phyloP scores from a whole-genome alignment of 2,329 filamentous ascomycete genomes.

The Penicillium italicum region DNA sequence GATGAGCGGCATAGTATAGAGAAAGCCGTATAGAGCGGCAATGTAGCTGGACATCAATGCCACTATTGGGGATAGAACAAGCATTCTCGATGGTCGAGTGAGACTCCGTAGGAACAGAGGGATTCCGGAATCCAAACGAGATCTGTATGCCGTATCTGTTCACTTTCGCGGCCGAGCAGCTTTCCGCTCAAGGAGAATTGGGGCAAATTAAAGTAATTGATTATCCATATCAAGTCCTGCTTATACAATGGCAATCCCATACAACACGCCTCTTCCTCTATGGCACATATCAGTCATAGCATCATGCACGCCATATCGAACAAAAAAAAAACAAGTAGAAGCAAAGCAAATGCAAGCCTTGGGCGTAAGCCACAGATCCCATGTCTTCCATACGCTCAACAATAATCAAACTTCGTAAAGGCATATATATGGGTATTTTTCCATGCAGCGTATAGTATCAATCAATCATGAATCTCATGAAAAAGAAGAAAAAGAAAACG shows the following conservation, averaged over 20 bases:
- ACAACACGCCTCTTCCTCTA: background rate
- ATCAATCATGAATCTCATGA: slow-evolving; percentile 12
- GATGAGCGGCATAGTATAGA: slow-evolving; percentile 31
- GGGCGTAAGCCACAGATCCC: background rate
- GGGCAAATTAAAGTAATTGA: background rate
- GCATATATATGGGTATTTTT: slow-evolving; percentile 10
- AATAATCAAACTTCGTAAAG: slow-evolving; percentile 2
- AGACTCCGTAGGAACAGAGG: background rate
- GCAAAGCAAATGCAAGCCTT: slow-evolving; percentile 10
- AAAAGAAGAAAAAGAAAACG: slow-evolving; percentile 5
- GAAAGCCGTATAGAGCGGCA: slow-evolving; percentile 46
- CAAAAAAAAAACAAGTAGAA: slow-evolving; percentile 4
- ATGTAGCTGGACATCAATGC: slow-evolving; percentile 37
- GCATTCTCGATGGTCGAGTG: background rate
- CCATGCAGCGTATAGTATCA: slow-evolving; percentile 9
- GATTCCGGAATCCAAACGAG: background rate
- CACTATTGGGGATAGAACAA: background rate
- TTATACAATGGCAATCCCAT: slow-evolving; percentile 5
- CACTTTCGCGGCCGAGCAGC: background rate
- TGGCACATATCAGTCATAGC: slow-evolving; percentile 6
- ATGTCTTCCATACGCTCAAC: slow-evolving; percentile 1
- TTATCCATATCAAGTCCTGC: slow-evolving; percentile 10
- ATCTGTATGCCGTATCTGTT: background rate
- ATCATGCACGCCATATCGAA: slow-evolving; percentile 4
- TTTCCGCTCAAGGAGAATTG: background rate